Evolutionary conservation across 169 alveolate species (phyloP), one percentile per base, ranked within the genome.

Genomic region (Theileria annulata): DNA sequence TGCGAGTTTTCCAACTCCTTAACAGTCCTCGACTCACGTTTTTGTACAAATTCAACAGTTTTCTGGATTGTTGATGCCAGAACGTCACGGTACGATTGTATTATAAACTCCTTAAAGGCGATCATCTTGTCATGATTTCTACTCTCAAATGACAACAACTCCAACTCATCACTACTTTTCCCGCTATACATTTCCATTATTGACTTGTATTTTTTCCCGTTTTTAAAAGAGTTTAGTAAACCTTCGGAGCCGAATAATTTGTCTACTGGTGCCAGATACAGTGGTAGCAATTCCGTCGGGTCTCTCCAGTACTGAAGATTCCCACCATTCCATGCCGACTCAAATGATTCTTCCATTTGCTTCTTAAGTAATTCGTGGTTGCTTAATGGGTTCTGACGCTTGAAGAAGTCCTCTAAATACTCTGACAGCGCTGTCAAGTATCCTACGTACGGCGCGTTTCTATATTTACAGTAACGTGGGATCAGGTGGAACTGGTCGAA

Each of bases 91-190:
- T 60, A 62, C 51, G 35, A 77, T 23, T 89, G 72, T 25, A 89
- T 94, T 72, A 92, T 79, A 56, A 87, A 83, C 66, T 93, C 85
- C 68, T 85, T 93, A 75, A 64, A 70, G 25, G 88, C 79, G 69
- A 87, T 77, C 60, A 54, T 82, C 64, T 88, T 92, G 64, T 92
- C 94, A 70, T 92, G 90, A 69, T 96, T 97, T 56, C 92, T 93
- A 78, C 95, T 95, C 30, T 97, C 96, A 67, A 87, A 85, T 73
- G 94, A 92, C 86, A 95, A 97, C 62, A 93, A 91, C 35, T 89
- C 91, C 87, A 72, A 27, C 10, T 68, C 63, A n/a, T 72, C 79
- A 28, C 75, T 85, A 87, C 47, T 92, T 92, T 72, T 94, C 93
- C 69, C 88, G 82, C 75, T 92, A 91, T 13, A 98, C 75, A 79